Conservation (phyloP, 768 basidiomycete species). For the Suillus alpinus region DNA sequence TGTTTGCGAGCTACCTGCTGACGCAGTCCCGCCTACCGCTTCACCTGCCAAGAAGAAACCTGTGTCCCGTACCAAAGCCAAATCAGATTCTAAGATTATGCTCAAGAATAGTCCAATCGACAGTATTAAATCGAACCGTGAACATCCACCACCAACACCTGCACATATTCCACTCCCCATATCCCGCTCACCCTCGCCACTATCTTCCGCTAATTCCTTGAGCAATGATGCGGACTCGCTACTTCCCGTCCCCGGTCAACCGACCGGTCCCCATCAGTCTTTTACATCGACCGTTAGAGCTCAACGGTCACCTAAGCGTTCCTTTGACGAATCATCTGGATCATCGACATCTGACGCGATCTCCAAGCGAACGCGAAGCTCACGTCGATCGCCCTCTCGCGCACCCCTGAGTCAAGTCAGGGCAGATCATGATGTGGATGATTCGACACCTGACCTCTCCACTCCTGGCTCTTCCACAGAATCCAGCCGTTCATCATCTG, state of each 20-base stretch:
- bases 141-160: slow-evolving; percentile 24
- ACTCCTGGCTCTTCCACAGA: slow-evolving; percentile 29
- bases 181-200: slow-evolving; percentile 37
- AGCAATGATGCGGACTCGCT: slow-evolving; percentile 26
- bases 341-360: slow-evolving; percentile 35
- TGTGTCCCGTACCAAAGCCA: slow-evolving; percentile 29
- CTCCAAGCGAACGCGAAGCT: slow-evolving; percentile 35
- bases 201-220: slow-evolving; percentile 24
- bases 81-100: slow-evolving; percentile 17
- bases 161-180: slow-evolving; percentile 35
- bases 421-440: slow-evolving; percentile 28
- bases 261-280: slow-evolving; percentile 9
- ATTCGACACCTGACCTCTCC: slow-evolving; percentile 43
- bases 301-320: slow-evolving; percentile 54
- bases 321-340: slow-evolving; percentile 56
- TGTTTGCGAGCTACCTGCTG: slow-evolving; percentile 49
- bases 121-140: slow-evolving; percentile 20
- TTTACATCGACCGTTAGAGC: slow-evolving; percentile 27
- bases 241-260: slow-evolving; percentile 23
- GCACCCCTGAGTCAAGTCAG: slow-evolving; percentile 17
- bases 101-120: slow-evolving; percentile 22
- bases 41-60: slow-evolving; percentile 35
- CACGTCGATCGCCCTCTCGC: slow-evolving; percentile 20
- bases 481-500: slow-evolving; percentile 31
- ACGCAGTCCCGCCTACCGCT: slow-evolving; percentile 28